Evolutionary conservation across 345 rosid species (phyloP), one percentile per base, ranked within the genome.

Genomic region (Murraya paniculata): DNA sequence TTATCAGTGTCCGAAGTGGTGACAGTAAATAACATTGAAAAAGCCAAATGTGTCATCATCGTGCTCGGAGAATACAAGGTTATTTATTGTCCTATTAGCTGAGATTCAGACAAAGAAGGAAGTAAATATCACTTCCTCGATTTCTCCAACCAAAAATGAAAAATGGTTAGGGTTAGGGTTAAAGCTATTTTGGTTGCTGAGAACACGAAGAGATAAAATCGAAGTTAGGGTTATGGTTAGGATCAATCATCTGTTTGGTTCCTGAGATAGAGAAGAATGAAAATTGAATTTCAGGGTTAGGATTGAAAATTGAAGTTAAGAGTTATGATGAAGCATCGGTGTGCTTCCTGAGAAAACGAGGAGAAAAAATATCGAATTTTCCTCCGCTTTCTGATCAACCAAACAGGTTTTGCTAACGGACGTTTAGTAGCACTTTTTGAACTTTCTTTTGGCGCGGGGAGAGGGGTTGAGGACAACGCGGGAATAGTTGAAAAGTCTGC

Each of bases 41-140:
- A 78, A 68, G 53, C 50, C 85, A 73, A 86, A 71, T 22, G 59
- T 7, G 36, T 79, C 79, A 33, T 57, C 73, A 75, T 84, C 79
- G 9, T 11, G 35, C 24, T 27, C 84, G 87, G 80, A 39, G 3
- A 1, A 3, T 4, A 45, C 87, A 27, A 85, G 68, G 89, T 18
- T 56, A 6, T 7, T 0, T 21, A 22, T 70, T 60, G 79, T 77
- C 77, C n/a, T 41, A 16, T 48, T 21, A 62, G 27, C 45, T 25
- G 21, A 36, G 35, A 61, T 50, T 72, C 58, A 10, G 38, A 39
- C 65, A n/a, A 48, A 64, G 36, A 48, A 22, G 64, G 31, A 73
- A 13, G 50, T 69, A 56, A 57, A 70, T 10, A 59, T 22, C 31
- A 14, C 27, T 0, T 6, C 86, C 57, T 86, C 33, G 87, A n/a